These are phyloP conservation scores for Cinnamomum chago DNA, from an alignment of 164 flowering plant genomes.

Conservation along the genomic window DNA sequence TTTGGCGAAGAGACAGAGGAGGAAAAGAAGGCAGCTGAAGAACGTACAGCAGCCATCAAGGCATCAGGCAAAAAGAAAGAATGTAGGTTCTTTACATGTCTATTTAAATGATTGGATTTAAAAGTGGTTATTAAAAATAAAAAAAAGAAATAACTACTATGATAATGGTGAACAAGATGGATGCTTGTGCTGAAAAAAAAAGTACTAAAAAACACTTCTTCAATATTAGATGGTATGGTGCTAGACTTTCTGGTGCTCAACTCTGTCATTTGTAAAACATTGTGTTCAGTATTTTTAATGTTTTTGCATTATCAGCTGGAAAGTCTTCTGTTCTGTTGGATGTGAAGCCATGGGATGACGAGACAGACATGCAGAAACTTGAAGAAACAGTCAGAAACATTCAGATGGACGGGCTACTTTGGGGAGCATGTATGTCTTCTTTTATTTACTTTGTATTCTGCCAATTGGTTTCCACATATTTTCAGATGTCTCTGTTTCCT, in stretches of 20 bases:
- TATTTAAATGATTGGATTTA: not conserved
- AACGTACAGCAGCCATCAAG: constrained; percentile 76
- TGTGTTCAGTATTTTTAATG: not conserved
- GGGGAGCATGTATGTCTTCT: constrained; percentile 20
- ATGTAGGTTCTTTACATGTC: constrained; percentile 35
- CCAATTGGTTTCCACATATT: not conserved
- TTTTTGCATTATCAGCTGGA: constrained; percentile 50
- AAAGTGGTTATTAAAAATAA: not conserved
- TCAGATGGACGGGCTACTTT: constrained; percentile 57
- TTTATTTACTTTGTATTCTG: not conserved
- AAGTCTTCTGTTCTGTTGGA: constrained; percentile 89
- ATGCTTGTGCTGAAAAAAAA: too few relatives aligned
- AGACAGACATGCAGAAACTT: constrained; percentile 88
- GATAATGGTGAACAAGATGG: too few relatives aligned
- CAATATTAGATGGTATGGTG: not conserved
- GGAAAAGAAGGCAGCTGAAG: constrained; percentile 96
- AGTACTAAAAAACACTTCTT: too few relatives aligned
- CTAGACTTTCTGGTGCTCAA: not conserved
- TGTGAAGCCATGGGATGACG: constrained; percentile 93
- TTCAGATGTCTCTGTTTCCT: too few relatives aligned
- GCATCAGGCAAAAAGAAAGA: constrained; percentile 91
- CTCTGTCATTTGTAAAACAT: not conserved
- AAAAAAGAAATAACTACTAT: too few relatives aligned
- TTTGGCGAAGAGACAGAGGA: constrained; percentile 99
- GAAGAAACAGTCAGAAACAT: constrained; percentile 77